Evolutionary conservation across 345 rosid species (phyloP), one percentile per base, ranked within the genome.

Genomic region (Dimocarpus longan): DNA sequence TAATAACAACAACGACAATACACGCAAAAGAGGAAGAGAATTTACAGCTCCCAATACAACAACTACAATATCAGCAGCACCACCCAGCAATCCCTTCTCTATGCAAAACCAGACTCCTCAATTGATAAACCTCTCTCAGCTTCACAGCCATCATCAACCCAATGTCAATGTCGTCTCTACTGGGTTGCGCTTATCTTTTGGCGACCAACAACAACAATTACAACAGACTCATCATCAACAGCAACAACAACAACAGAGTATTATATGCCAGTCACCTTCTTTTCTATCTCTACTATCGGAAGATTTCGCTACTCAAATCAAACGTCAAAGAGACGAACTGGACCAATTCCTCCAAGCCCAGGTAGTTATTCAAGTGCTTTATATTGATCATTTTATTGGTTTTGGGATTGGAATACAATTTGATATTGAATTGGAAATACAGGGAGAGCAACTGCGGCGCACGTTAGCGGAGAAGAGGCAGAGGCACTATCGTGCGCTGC

Each of bases 361-460:
- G 98, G 98, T 93, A 67, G 63, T 69, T 6, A 68, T 76, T 32
- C 52, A 52, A 56, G 12, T 56, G 70, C 52, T 11, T 73, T 28
- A 10, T 57, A 44, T 50, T n/a, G 8, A 22, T 26, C 32, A 8
- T 71, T 80, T 72, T 7, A 13, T 40, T 70, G 1, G 11, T 18
- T 32, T 12, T 44, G 37, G 37, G 28, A 16, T 54, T 13, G 13
- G 18, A 26, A 42, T 39, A 3, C 52, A 19, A 40, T 39, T 60
- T 59, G 32, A 13, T 19, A 26, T 39, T 13, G 28, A 43, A 54
- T 60, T 16, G 9, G 12, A 46, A 28, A 54, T 22, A 40, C 80
- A 91, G 98, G 95, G 93, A 64, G 97, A 92, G 76, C 94, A 89
- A 74, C 81, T 95, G 80, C 83, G 94, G 88, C 91, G 90, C 80